These are phyloP conservation scores for Ceratocystis destructans DNA, from an alignment of 2,329 filamentous ascomycete species.

Conservation along the genomic window DNA sequence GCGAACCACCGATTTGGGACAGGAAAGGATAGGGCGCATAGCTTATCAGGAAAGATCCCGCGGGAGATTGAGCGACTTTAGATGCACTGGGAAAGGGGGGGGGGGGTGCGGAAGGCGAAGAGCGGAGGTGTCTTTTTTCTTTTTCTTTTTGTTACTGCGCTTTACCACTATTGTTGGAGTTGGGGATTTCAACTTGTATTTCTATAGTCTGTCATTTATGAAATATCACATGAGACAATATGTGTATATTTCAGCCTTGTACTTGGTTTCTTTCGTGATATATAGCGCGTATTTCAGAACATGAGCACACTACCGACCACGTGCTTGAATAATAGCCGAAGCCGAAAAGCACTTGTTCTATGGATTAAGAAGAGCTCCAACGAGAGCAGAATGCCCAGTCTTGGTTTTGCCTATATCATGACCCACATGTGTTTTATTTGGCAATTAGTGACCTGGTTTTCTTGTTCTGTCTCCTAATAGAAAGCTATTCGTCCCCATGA, in stretches of 20 bases:
- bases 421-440: not conserved
- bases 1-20: no score
- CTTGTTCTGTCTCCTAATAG: not conserved
- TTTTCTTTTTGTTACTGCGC: slow-evolving; percentile 21
- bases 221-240: slow-evolving; percentile 8
- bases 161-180: slow-evolving; percentile 20
- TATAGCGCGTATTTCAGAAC: not conserved
- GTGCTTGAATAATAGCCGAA: not conserved
- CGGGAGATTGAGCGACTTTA: not conserved
- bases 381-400: not conserved
- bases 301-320: not conserved
- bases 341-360: not conserved
- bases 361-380: not conserved
- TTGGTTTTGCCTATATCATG: not conserved
- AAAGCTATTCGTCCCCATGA: not conserved
- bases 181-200: slow-evolving; percentile 17
- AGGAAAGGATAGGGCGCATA: not conserved
- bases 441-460: not conserved
- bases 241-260: slow-evolving; percentile 5
- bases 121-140: slow-evolving; percentile 20
- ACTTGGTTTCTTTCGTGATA: slow-evolving; percentile 5
- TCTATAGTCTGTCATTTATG: slow-evolving; percentile 14
- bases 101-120: not conserved
- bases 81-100: slow-evolving; percentile 3
- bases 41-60: not conserved